These are phyloP conservation scores for Geosmithia morbida DNA, from an alignment of 2,329 filamentous ascomycete genomes.

Conservation along the genomic window DNA sequence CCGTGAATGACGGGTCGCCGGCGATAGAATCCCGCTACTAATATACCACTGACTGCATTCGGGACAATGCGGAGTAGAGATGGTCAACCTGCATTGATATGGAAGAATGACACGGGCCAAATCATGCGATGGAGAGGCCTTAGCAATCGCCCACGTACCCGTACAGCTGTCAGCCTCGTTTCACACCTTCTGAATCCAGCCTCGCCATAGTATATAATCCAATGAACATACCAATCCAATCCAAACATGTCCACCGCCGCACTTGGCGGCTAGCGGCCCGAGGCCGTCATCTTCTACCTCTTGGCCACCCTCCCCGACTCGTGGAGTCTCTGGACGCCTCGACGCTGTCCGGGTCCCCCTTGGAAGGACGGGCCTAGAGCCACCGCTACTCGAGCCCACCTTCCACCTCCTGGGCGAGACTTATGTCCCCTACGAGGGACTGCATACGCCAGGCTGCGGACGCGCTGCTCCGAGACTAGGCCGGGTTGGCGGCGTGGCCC, in stretches of 20 bases:
- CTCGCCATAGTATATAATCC: not conserved
- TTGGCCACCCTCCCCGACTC: conserved; percentile 23
- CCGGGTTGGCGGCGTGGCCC: conserved; percentile 10
- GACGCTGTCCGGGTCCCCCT: conserved; percentile 9
- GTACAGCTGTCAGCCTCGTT: too few species aligned
- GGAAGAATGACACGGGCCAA: too few species aligned
- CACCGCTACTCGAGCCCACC: conserved; percentile 20
- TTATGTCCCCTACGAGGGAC: conserved; percentile 17
- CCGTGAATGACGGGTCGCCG: too few species aligned
- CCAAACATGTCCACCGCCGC: not conserved
- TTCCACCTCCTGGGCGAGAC: conserved; percentile 12
- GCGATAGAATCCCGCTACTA: too few species aligned
- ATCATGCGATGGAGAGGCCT: too few species aligned
- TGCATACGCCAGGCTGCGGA: conserved; percentile 14
- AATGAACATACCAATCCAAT: not conserved
- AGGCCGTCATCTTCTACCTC: conserved; percentile 23
- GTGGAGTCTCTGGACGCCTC: conserved; percentile 20
- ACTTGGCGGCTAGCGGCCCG: conserved; percentile 11
- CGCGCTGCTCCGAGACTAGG: conserved; percentile 13
- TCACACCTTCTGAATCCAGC: not conserved
- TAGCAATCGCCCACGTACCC: too few species aligned
- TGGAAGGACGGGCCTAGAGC: conserved; percentile 18
- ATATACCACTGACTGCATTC: too few species aligned
- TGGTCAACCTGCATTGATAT: too few species aligned
- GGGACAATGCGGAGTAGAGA: too few species aligned